Base-by-base conservation (phyloP, 805 yeast species). In the Ogataea polymorpha region DNA sequence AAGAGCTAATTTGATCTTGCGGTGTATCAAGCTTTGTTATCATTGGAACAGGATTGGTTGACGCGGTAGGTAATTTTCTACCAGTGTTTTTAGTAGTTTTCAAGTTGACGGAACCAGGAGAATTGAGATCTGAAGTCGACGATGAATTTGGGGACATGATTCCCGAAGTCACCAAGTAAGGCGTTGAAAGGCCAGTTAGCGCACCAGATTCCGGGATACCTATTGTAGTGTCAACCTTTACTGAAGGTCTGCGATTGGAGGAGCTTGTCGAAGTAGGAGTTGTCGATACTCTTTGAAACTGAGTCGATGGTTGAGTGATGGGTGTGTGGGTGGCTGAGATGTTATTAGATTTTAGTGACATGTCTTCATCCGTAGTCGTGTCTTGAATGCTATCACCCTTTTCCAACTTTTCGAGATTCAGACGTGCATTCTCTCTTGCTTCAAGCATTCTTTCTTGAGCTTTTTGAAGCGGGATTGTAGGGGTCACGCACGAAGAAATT, bases 401-500 rank as follows among this genome's bases (percentile, higher is more conserved):
- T 59, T 69, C 76, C 65, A 70, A 47, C 27, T 67, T 58, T 35
- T 72, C 75, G 41, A 75, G 70, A 48, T 76, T 79, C 39, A 70
- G 54, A 48, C 72, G 74, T 0, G 85, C 80, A 48, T 78, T 86
- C 54, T 83, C 93, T 55, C 95, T 73, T 0, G 96, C 93, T 51
- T 82, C 85, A 2, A 86, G 82, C 54, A 88, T 70, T 61, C 93
- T 63, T 55, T 82, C 95, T 63, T 88, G 95, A 0, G 99, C 99
- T 53, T 79, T 81, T 35, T 80, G 77, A 48, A 93, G 68, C 9
- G 96, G 81, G 7, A 93, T 89, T 0, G 98, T 91, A n/a, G 99
- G 98, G 0, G 97, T 88, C 10, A 85, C 82, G 61, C 96, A 91
- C 12, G 96, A 85, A 45, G 96, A 84, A 8, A 90, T 82, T 2